Base-by-base conservation (phyloP, 78 protist species). In the Fonticula alba region DNA sequence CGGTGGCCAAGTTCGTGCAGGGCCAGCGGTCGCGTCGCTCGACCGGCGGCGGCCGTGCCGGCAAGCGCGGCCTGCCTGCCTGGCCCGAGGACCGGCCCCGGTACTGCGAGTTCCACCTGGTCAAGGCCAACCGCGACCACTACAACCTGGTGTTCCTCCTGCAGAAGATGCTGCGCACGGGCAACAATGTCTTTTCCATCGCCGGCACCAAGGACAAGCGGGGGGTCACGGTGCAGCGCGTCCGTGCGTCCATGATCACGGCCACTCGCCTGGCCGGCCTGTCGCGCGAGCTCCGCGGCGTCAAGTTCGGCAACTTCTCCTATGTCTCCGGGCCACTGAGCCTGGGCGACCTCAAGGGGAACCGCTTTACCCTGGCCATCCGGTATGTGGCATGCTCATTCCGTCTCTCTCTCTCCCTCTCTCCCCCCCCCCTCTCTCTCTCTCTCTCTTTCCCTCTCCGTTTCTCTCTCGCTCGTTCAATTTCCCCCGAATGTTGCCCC, bases 181-280 rank as follows among this genome's bases (percentile, higher is more conserved):
- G 66, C 24, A 27, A 4, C 22, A 38, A 54, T 20, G 2, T 1
- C 5, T 36, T 72, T 36, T 1, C 37, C 31, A 19, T 29, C 26
- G 71, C 71, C 3, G 76, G 76, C 22, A 72, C 76, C 22, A 72
- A 72, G 40, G 76, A 72, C 50, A 64, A 64, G 40, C 64, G 69
- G 13, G 76, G 43, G 20, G 36, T 72, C 36, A 72, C 76, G 20
- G 17, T 20, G 35, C 76, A 72, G 61, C 33, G 63, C 17, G 62
- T 64, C 17, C 43, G 43, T 38, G 43, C 3, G 43, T 7, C 43
- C 43, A 3, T 38, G 43, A 3, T 38, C 43, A 9, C 43, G 43
- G 17, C 43, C 17, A 3, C 3, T 3, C 43, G 43, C 17, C 43
- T 38, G 17, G 43, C 3, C 17, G 43, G 17, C 17, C 43, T 38